Evolutionary conservation across 2,329 filamentous ascomycete genomes (phyloP).

Genomic region (Colletotrichum nymphaeae): DNA sequence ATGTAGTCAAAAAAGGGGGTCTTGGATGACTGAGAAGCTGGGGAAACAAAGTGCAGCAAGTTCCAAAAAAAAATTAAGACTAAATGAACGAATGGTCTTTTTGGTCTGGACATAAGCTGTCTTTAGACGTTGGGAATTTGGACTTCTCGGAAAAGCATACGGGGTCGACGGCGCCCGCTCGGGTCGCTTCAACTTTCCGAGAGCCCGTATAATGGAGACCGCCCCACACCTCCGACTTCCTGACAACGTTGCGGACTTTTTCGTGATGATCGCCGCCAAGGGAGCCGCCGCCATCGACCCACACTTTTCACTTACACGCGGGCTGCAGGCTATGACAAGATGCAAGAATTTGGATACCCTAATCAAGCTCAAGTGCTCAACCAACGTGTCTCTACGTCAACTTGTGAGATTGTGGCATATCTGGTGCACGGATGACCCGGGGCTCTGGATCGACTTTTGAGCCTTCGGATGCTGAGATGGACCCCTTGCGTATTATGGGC

Average conservation of each 20-base stretch:
- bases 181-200: constrained; percentile 26
- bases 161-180: constrained; percentile 31
- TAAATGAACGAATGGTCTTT: constrained; percentile 6
- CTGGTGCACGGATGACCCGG: constrained; percentile 24
- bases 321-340: constrained; percentile 9
- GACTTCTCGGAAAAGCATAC: constrained; percentile 27
- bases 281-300: constrained; percentile 19
- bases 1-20: not conserved
- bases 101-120: not conserved
- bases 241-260: not conserved
- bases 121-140: constrained; percentile 26
- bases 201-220: constrained; percentile 4
- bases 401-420: constrained; percentile 1
- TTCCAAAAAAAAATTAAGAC: not conserved
- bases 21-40: not conserved
- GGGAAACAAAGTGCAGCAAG: not conserved
- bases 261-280: constrained; percentile 26
- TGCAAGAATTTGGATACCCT: not conserved
- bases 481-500: constrained; percentile 24
- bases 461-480: constrained; percentile 29
- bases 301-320: constrained; percentile 20
- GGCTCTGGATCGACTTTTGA: constrained; percentile 13
- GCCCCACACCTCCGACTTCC: constrained; percentile 8
- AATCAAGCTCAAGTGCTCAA: not conserved
- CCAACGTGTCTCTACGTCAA: constrained; percentile 17